Evolutionary conservation across 2,329 filamentous ascomycete genomes (phyloP), one percentile per base, ranked within the genome.

Genomic region (Phyllosticta citriasiana): DNA sequence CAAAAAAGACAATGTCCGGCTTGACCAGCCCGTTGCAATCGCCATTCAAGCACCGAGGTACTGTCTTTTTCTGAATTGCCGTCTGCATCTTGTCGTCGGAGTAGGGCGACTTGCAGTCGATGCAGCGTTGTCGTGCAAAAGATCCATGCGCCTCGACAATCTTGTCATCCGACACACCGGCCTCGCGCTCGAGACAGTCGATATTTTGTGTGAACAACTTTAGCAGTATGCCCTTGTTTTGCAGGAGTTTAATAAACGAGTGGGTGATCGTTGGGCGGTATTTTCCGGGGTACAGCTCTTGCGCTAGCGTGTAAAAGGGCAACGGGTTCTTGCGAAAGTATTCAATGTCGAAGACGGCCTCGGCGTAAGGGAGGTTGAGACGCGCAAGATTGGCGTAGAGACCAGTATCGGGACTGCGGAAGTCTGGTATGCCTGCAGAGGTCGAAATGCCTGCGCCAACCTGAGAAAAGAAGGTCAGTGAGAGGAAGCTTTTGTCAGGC

Each of bases 131-230:
- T 67, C 64, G 66, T 24, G 93, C 93, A 72, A 97, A 99, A 72
- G 91, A 96, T 54, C 94, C 94, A 73, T 99, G 94, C 0, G 94
- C 94, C 75, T 97, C 93, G 33, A 99, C 81, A 57, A 99, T 92
- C 73, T 83, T 86, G 2, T 93, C 85, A 0, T 78, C 81, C 0
- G 91, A 89, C 0, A 99, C 86, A 26, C 94, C 94, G 12, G 93
- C 94, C 66, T 84, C 82, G 24, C 92, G 84, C 76, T 99, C 94
- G 12, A 99, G 81, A 69, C 91, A 96, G 76, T 99, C 94, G 66
- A 99, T 97, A 70, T 99, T 99, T 71, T 99, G 94, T 0, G 94
- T 97, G 74, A 97, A 99, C 59, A 94, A 83, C 79, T 91, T 94
- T 66, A 88, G 78, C 25, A 99, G 78, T 51, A 93, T 78, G 3